Base-by-base conservation (phyloP, 192 early-diverging fungal species). In the Rhizophagus prolifer region DNA sequence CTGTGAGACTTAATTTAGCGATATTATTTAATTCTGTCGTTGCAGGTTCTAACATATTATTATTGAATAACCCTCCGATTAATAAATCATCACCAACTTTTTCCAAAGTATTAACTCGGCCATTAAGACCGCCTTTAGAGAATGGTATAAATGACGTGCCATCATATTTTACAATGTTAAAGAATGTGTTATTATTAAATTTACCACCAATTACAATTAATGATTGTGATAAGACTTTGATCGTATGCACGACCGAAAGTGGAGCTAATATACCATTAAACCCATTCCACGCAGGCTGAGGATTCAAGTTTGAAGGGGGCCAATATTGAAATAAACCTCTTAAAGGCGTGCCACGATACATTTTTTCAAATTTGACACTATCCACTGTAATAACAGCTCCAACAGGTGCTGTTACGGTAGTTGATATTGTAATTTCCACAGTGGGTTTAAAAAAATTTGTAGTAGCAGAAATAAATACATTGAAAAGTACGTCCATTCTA, bases 121-220 rank as follows among this genome's bases (percentile, higher is more conserved):
- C 87, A 70, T 88, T 81, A 10, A 84, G 73, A 23, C 90, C 90
- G 36, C 75, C 79, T 21, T 77, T 72, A 19, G 72, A 62, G 16
- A 84, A 25, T 14, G 77, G 60, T 16, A 66, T 59, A 58, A 82
- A 78, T 13, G 60, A 38, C 7, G 14, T 66, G 0, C 81, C 83
- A 78, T 87, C 79, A 80, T 90, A 92, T 65, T 79, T 74, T 3
- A 88, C 90, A 74, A 94, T 82, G 75, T 91, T 92, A 46, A 70
- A 76, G 67, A 85, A 90, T 7, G 77, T 81, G 0, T 66, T 46
- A 65, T 80, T 79, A 25, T 79, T 71, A 68, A 94, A 94, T 10
- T 80, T 79, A 21, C 93, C 93, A 50, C 89, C 91, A 28, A 94
- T 83, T 66, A 84, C 82, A 46, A 91, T 73, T 36, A 82, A 21